Percentiles rank a stretch among this genome's conserved stretches.
Evolutionary conservation across 2,329 filamentous ascomycete species (phyloP).

Genomic region (Colletotrichum horii): DNA sequence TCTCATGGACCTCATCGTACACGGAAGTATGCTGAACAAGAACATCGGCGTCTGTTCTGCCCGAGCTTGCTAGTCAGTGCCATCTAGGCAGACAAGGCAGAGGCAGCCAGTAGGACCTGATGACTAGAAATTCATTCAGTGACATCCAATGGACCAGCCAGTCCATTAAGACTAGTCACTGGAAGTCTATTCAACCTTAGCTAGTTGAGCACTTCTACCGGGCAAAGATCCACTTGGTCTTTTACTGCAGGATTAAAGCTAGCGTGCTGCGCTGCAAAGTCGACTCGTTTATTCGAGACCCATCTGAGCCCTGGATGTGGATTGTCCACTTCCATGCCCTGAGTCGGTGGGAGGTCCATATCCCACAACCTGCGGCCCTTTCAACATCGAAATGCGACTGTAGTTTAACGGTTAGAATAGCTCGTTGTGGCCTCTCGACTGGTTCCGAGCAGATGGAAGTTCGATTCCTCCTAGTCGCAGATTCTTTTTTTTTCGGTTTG

Average conservation of each 20-base stretch:
- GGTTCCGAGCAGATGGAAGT: conserved; percentile 15
- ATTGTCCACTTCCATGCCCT: not conserved
- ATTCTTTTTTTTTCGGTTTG: not conserved
- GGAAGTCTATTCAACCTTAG: not conserved
- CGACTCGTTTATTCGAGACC: not conserved
- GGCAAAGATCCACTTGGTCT: not conserved
- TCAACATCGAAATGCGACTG: not conserved
- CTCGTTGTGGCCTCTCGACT: conserved; percentile 11
- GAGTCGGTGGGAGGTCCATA: not conserved
- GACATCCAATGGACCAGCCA: not conserved
- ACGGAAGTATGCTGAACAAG: not conserved
- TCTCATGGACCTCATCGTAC: not conserved
- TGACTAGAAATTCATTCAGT: not conserved
- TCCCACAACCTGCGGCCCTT: not conserved
- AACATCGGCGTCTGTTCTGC: not conserved
- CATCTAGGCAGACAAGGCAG: not conserved
- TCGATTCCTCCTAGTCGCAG: conserved; percentile 8
- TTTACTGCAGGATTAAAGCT: not conserved
- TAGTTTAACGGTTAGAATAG: conserved; percentile 14
- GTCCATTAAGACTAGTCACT: not conserved
- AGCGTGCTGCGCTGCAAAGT: not conserved
- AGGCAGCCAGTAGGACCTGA: not conserved
- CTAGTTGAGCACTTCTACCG: not conserved
- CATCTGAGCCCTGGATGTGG: not conserved
- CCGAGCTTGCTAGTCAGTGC: not conserved